Base-by-base conservation (phyloP, 1,139 yeast species). In the Suhomyces bokatorum region DNA sequence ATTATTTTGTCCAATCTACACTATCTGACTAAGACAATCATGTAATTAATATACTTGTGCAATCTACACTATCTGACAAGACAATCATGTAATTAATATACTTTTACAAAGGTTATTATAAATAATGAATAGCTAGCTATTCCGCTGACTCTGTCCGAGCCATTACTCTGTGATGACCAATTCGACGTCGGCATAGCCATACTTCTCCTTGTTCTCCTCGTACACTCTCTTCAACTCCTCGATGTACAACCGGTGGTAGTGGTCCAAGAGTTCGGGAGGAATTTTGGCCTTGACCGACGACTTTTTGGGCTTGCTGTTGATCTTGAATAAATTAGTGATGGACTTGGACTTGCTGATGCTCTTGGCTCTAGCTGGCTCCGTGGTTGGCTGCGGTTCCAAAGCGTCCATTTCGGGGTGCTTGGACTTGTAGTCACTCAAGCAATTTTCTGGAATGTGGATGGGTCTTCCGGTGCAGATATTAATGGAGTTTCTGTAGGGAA, bases 401-500 rank as follows among this genome's bases (percentile, higher is more conserved):
- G 39, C 36, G 8, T 51, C 57, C 16, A 55, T 55, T 17, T 63
- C 70, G 1, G 73, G 68, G 47, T 70, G 64, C 42, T 63, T 52
- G 15, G 53, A 49, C 42, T 57, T 57, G 48, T 68, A 68, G 1
- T 69, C 70, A 36, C 60, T 63, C 31, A 73, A 49, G n/a, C 63
- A 58, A 15, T 68, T 67, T 5, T 62, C 56, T 2, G 91, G 89
- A 4, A 91, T 79, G 32, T 78, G 72, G 16, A 93, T 86, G 2
- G 99, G 97, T 33, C 70, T 70, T 0, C 99, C 99, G 37, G 87
- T 80, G 31, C 87, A 89, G 20, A 91, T 78, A 53, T 87, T 77
- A 44, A 93, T 85, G 1, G 91, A 89, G 46, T 84, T 78, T 52
- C 97, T 74, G 62, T 80, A 91, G 1, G 99, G 98, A 50, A 95